Conservation (phyloP, 2,329 filamentous ascomycete genomes). For the Cladophialophora carrionii region DNA sequence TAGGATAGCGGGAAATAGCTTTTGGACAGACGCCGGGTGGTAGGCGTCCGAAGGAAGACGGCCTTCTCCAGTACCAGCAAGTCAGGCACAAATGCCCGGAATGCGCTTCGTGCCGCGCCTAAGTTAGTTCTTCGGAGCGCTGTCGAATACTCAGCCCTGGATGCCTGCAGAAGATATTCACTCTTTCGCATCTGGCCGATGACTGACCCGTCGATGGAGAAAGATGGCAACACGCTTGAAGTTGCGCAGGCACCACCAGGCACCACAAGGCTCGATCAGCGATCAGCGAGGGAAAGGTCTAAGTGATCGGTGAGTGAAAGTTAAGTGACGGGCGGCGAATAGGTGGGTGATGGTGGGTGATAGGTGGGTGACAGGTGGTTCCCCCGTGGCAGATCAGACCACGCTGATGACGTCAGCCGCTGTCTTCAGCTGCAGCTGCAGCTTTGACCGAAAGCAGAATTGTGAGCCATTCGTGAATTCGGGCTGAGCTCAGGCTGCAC, state of each 20-base stretch:
- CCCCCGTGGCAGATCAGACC: neutral
- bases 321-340: too few species aligned
- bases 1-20: neutral
- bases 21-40: neutral
- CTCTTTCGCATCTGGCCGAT: neutral
- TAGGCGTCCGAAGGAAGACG: neutral
- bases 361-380: neutral
- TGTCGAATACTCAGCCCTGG: neutral
- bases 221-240: neutral
- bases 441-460: conserved; percentile 1
- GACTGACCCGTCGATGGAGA: neutral
- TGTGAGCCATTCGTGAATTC: neutral
- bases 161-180: neutral
- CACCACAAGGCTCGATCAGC: neutral
- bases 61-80: neutral
- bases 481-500: neutral
- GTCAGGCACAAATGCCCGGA: neutral
- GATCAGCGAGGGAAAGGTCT: too few species aligned
- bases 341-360: too few species aligned
- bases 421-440: neutral
- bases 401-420: conserved; percentile 5
- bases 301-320: too few species aligned
- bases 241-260: neutral
- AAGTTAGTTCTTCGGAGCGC: neutral
- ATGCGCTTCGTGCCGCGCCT: neutral